Evolutionary conservation across 345 rosid species (phyloP).

Genomic region (Euphorbia lathyris): DNA sequence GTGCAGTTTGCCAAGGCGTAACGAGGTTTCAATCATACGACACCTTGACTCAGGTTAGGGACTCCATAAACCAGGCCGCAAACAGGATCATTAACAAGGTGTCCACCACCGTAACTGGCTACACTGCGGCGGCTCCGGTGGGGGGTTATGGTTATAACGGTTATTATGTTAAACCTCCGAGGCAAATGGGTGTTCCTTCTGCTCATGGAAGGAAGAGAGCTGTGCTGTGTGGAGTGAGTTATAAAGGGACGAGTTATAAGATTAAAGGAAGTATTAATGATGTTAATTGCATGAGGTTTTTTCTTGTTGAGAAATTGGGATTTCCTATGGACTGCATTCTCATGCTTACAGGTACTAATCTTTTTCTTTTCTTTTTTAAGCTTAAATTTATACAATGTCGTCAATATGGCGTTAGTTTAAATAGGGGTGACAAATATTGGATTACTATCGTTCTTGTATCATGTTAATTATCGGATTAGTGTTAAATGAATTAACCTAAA

Average conservation of each 20-base stretch:
- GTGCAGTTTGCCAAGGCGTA: slow-evolving; percentile 41
- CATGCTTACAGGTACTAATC: slow-evolving; percentile 31
- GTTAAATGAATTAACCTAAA: too few species aligned
- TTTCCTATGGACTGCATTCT: slow-evolving; percentile 45
- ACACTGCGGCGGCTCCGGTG: slow-evolving; percentile 14
- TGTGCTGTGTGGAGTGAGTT: slow-evolving; percentile 51
- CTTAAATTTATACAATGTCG: too few species aligned
- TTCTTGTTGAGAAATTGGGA: slow-evolving; percentile 43
- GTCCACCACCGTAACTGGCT: slow-evolving; percentile 7
- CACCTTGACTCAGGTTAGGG: slow-evolving; percentile 21
- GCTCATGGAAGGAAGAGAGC: slow-evolving; percentile 48
- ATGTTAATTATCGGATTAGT: too few species aligned
- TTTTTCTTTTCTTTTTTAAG: neutral
- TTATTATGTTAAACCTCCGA: slow-evolving; percentile 19
- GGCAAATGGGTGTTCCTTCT: slow-evolving; percentile 11
- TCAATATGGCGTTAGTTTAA: too few species aligned
- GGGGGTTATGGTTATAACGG: slow-evolving; percentile 13
- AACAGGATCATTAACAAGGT: slow-evolving; percentile 16
- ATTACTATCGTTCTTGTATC: too few species aligned
- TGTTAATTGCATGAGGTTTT: slow-evolving; percentile 48
- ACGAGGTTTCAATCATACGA: slow-evolving; percentile 29
- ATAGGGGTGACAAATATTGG: too few species aligned
- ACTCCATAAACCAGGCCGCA: slow-evolving; percentile 17
- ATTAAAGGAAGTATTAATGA: slow-evolving; percentile 54
- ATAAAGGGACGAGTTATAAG: slow-evolving; percentile 36